Evolutionary conservation across 768 basidiomycete species (phyloP), one percentile per base, ranked within the genome.

Genomic region (Kwoniella botswanensis): DNA sequence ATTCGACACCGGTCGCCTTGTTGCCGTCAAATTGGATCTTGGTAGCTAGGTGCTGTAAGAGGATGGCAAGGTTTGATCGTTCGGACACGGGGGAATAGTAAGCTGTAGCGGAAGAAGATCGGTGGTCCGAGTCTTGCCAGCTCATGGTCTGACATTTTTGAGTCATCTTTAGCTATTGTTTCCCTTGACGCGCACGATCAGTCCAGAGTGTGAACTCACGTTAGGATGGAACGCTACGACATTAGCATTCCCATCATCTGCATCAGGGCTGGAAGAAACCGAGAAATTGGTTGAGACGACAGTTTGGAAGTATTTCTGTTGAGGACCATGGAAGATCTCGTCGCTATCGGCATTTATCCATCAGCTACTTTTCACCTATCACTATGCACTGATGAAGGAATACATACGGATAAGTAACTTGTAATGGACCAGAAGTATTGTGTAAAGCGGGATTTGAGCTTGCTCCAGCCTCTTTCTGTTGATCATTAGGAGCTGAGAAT

Each of bases 231-330:
- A 86, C 0, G 88, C 86, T 3, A 89, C 88, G 67, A 86, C 86
- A 71, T 88, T 88, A 7, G 88, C 86, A 15, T 84, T 85, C 0
- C 88, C 88, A 35, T 88, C 88, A 74, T 88, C 89, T 52, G 88
- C 74, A 76, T 89, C 88, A 43, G 83, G 82, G 76, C 69, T 86
- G 13, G 72, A 59, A 2, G 63, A 63, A 29, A 74, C 68, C 7
- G 63, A 61, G 55, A 74, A 74, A 64, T 85, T 87, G 9, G 75
- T 84, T 70, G 88, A 87, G 63, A 88, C 86, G 2, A 88, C 86
- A 63, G 85, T 68, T 55, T 87, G 79, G 76, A 89, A 89, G n/a
- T 77, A 84, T 2, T 80, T 67, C 70, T 89, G 88, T 57, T 88
- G 87, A 4, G 88, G 87, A 2, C 88, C 88, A 15, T 88, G 87